Evolutionary conservation across 345 rosid species (phyloP).

Genomic region (Nasturtium officinale): DNA sequence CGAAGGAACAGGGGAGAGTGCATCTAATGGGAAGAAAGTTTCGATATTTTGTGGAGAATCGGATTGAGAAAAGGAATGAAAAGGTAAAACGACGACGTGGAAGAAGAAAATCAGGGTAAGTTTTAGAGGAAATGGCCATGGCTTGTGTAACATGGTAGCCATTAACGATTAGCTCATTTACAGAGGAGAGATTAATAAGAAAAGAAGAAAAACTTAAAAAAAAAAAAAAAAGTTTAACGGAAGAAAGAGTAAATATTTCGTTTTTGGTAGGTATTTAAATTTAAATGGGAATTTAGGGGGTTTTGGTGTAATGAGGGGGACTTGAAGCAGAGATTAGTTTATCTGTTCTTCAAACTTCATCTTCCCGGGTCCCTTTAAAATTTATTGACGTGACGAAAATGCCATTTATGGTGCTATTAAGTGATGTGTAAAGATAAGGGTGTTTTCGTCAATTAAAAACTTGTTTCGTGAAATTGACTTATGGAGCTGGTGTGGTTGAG

Average conservation of each 20-base stretch:
- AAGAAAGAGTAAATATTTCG: background rate
- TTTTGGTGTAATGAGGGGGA: constrained; percentile 28
- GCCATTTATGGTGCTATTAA: background rate
- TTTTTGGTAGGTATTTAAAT: constrained; percentile 13
- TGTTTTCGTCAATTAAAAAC: background rate
- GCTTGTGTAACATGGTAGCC: constrained; percentile 45
- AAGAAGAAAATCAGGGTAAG: constrained; percentile 1
- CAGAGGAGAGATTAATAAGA: constrained; percentile 24
- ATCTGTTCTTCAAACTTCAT: constrained; percentile 34
- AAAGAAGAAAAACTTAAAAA: background rate
- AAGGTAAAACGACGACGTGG: constrained; percentile 34
- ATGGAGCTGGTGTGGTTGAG: constrained; percentile 40
- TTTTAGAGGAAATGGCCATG: constrained; percentile 42
- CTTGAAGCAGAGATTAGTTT: constrained; percentile 39
- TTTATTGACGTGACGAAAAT: background rate
- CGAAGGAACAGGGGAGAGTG: constrained; percentile 39
- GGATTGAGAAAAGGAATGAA: constrained; percentile 43
- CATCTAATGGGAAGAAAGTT: constrained; percentile 50
- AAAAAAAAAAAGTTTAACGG: too few relatives aligned
- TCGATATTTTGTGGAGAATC: constrained; percentile 64
- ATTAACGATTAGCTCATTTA: constrained; percentile 37
- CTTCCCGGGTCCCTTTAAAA: constrained; percentile 8
- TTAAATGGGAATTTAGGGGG: constrained; percentile 22
- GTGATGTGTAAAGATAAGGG: background rate
- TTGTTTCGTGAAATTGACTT: constrained; percentile 25